phyloP scores from a whole-genome alignment of 352 stramenopile genomes.

The Phytophthora gonapodyides region DNA sequence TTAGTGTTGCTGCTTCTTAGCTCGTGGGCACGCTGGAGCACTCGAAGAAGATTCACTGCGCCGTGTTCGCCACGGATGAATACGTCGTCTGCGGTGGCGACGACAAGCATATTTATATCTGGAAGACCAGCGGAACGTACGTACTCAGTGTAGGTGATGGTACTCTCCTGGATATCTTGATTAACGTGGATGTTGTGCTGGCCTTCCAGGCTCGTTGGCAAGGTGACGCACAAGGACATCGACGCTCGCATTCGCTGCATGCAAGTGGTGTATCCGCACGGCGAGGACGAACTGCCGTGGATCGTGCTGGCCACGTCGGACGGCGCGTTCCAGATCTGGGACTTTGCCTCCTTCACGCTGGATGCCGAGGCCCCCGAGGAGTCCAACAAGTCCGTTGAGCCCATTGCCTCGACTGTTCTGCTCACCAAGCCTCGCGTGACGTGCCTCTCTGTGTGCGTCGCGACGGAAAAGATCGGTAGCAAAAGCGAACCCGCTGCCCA shows the following conservation, averaged over 20 bases:
- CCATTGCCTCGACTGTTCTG: constrained; percentile 63
- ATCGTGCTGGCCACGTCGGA: constrained; percentile 80
- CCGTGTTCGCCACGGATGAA: constrained; percentile 74
- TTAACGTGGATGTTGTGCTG: constrained; percentile 9
- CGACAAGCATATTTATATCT: constrained; percentile 86
- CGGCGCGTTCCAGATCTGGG: constrained; percentile 81
- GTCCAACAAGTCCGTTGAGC: constrained; percentile 57
- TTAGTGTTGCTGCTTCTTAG: constrained; percentile 29
- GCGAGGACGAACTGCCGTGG: constrained; percentile 60
- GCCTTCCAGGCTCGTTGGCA: constrained; percentile 58
- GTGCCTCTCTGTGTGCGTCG: constrained; percentile 68
- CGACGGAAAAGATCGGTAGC: constrained; percentile 23
- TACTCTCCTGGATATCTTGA: constrained; percentile 4
- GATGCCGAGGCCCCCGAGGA: constrained; percentile 54
- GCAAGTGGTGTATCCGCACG: constrained; percentile 70
- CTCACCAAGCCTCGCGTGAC: constrained; percentile 79
- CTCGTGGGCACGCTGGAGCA: constrained; percentile 70
- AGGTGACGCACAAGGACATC: constrained; percentile 67
- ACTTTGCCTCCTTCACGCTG: constrained; percentile 67
- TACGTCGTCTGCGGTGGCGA: constrained; percentile 79
- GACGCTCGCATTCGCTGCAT: constrained; percentile 75
- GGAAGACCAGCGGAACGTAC: constrained; percentile 73
- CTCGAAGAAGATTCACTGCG: constrained; percentile 76
- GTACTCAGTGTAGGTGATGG: constrained; percentile 18
- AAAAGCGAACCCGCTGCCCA: constrained; percentile 19